A percentile compares a stretch with the other conserved stretches of the same genome.
Evolutionary conservation across 805 yeast genomes (phyloP).

Genomic region (Candida ulmi): DNA sequence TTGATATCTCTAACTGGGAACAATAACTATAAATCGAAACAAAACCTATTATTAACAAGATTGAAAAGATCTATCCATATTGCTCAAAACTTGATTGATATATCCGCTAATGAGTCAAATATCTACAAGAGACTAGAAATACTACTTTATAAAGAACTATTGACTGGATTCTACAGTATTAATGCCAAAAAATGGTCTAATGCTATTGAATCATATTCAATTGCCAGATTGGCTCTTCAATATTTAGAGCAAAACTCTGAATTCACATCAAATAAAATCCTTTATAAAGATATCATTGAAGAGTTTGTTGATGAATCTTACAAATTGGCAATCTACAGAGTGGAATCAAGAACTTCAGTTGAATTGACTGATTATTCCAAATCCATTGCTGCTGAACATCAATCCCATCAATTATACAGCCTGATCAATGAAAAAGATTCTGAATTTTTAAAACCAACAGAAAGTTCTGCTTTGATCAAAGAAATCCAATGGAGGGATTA

Average conservation of each 20-base stretch:
- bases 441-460: conserved; percentile 14
- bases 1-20: conserved; percentile 46
- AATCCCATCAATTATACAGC: conserved; percentile 30
- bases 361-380: conserved; percentile 49
- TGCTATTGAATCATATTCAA: conserved; percentile 48
- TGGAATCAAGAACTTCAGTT: conserved; percentile 26
- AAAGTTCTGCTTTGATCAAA: conserved; percentile 32
- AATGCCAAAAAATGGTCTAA: conserved; percentile 49
- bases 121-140: conserved; percentile 29
- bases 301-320: conserved; percentile 63
- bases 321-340: conserved; percentile 45
- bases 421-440: conserved; percentile 32
- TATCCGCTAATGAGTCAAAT: conserved; percentile 36
- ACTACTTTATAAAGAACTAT: conserved; percentile 39
- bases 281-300: conserved; percentile 52
- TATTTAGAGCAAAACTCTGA: conserved; percentile 35
- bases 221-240: conserved; percentile 58
- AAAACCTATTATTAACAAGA: conserved; percentile 56
- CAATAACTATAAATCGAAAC: conserved; percentile 22
- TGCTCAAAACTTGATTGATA: conserved; percentile 33
- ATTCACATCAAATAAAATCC: conserved; percentile 20
- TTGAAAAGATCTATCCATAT: conserved; percentile 55
- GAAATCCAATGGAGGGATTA: conserved; percentile 54
- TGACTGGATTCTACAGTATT: conserved; percentile 46
- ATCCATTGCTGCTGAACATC: conserved; percentile 29